Evolutionary conservation across 2,329 filamentous ascomycete species (phyloP), one percentile per base, ranked within the genome.

Genomic region (Stemphylium vesicarium): DNA sequence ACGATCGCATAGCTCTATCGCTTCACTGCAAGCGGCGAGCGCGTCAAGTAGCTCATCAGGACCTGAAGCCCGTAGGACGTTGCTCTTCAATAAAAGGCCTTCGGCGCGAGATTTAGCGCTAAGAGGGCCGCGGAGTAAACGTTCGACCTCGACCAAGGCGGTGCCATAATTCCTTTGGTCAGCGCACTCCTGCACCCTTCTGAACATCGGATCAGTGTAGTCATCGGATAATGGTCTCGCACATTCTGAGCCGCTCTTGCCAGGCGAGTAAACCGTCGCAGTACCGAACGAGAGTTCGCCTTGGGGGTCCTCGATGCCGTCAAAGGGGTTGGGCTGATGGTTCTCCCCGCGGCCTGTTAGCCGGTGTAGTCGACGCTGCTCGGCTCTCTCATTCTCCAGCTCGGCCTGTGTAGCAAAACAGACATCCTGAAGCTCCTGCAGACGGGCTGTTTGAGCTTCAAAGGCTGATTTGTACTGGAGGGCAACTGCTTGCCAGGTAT

Each of bases 321-420:
- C 56, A n/a, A 50, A 31, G 3, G 44, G 20, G 13, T 46, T 31
- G n/a, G 15, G 39, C 12, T 24, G 41, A 22, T 22, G 38, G 7
- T 33, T 50, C 16, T 50, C 40, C 26, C 31, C 41, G 10, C 24
- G 32, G 44, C 29, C 32, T 6, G 51, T 56, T 10, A n/a, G 37
- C 7, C 46, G 31, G 7, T 59, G 48, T 12, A 57, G 41, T n/a
- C 55, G 59, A 13, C 58, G 65, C 8, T 59, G 58, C 8, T 64
- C 53, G 10, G 39, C 55, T 18, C 67, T 59, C 44, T 72, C 67
- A 16, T 74, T 74, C 44, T 73, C 67, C 15, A 73, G 42, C 20
- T 72, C 70, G 9, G 69, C 70, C 49, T 74, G 71, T 0, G 71
- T 68, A 4, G 69, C 68, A 16, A 70, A 63, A 47, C 68, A 70